phyloP scores from a whole-genome alignment of 23 red algal species.

The Gracilaria gracilis region DNA sequence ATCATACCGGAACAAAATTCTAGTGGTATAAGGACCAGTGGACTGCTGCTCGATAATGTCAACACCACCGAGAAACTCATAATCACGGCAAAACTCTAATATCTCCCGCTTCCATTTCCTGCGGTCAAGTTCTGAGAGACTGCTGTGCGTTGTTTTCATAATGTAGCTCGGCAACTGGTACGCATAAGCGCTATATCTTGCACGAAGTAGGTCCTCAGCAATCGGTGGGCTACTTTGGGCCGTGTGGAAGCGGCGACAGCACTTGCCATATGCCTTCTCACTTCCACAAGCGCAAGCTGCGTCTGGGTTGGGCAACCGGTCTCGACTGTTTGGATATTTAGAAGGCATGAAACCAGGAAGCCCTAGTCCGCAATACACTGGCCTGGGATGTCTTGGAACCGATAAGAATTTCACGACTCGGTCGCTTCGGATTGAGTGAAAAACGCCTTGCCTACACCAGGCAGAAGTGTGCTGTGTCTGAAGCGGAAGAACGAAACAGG shows the following conservation, averaged over 20 bases:
- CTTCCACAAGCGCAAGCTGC: constrained; percentile 75
- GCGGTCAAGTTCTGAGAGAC: constrained; percentile 74
- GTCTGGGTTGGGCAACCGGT: constrained; percentile 53
- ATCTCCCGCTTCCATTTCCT: constrained; percentile 88
- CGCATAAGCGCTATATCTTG: constrained; percentile 85
- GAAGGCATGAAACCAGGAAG: constrained; percentile 19
- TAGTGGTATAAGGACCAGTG: constrained; percentile 77
- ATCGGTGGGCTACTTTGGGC: constrained; percentile 54
- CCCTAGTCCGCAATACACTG: constrained; percentile 13
- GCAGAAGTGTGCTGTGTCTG: background rate
- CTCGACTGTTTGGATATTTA: constrained; percentile 17
- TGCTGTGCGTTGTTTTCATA: constrained; percentile 91
- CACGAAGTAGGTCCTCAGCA: constrained; percentile 85
- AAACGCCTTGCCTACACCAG: background rate
- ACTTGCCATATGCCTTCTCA: constrained; percentile 79
- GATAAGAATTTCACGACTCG: background rate
- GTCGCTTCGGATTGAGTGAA: constrained; percentile 8
- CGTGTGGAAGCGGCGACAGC: constrained; percentile 89
- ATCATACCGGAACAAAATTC: constrained; percentile 81
- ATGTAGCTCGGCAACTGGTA: constrained; percentile 90
- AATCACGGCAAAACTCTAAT: constrained; percentile 93
- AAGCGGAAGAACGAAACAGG: constrained; percentile 11
- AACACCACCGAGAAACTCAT: constrained; percentile 82
- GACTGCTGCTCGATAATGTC: constrained; percentile 87
- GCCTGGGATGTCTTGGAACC: background rate